Conservation (phyloP, 2,329 filamentous ascomycete species). For the Cladobotryum mycophilum region DNA sequence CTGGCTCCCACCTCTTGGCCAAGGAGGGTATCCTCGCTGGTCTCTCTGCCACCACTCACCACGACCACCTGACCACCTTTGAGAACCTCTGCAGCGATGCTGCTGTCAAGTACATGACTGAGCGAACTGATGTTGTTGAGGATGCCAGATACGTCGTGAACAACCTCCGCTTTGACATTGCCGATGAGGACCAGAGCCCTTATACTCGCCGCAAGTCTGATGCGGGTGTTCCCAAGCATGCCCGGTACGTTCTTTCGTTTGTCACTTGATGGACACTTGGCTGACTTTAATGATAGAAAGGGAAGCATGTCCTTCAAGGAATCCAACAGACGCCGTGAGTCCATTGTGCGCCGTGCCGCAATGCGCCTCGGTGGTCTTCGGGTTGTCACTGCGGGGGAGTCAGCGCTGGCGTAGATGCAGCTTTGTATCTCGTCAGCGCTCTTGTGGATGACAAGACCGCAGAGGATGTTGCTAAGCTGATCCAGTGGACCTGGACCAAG, state of each 20-base stretch:
- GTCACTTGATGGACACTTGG: neutral
- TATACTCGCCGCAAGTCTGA: conserved; percentile 74
- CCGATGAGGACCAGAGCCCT: conserved; percentile 74
- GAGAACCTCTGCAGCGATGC: conserved; percentile 76
- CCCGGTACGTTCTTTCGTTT: conserved; percentile 40
- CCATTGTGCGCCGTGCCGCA: conserved; percentile 68
- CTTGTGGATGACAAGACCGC: conserved; percentile 72
- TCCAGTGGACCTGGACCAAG: conserved; percentile 84
- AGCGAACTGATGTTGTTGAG: conserved; percentile 78
- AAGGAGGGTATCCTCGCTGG: conserved; percentile 71
- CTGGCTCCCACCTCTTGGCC: conserved; percentile 71
- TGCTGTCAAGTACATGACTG: conserved; percentile 60
- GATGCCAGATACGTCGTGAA: conserved; percentile 81
- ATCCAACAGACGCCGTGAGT: conserved; percentile 69
- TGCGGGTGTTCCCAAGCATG: conserved; percentile 54
- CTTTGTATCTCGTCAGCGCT: conserved; percentile 78
- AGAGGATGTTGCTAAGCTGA: conserved; percentile 63
- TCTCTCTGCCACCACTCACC: conserved; percentile 75
- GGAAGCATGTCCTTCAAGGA: conserved; percentile 77
- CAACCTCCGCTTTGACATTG: conserved; percentile 81
- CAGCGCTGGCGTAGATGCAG: conserved; percentile 74
- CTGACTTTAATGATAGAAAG: conserved; percentile 49
- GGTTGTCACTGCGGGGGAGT: conserved; percentile 77
- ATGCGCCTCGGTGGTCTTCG: conserved; percentile 65
- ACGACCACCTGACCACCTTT: conserved; percentile 71